Conservation (phyloP, 2,329 filamentous ascomycete species). For the Tolypocladium tropicale region DNA sequence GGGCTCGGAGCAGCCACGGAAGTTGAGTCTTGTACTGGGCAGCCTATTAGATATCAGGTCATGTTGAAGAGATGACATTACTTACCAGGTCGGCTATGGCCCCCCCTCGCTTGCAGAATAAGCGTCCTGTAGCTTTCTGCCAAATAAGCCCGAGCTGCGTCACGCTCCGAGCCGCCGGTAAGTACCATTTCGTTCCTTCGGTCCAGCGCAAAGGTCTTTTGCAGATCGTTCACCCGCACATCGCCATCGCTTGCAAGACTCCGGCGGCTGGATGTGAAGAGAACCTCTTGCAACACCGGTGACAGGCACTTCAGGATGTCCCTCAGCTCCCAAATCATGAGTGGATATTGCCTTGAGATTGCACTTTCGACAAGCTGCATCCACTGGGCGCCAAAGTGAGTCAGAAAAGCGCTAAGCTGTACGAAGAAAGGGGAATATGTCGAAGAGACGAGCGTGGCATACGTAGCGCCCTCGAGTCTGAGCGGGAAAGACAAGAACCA, state of each 20-base stretch:
- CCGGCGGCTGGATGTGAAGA: constrained; percentile 20
- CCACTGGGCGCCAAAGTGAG: constrained; percentile 13
- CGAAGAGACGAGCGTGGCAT: neutral
- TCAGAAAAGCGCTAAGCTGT: constrained; percentile 13
- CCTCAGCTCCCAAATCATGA: constrained; percentile 15
- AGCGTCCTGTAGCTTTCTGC: neutral
- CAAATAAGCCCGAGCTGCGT: neutral
- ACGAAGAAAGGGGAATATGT: neutral
- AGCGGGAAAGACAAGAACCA: constrained; percentile 20
- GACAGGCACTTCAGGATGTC: constrained; percentile 15
- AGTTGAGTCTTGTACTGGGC: neutral
- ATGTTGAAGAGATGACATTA: neutral
- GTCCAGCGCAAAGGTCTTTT: constrained; percentile 14
- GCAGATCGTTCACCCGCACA: constrained; percentile 7
- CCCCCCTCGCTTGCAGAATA: neutral
- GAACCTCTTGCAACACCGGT: constrained; percentile 10
- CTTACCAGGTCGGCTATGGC: neutral
- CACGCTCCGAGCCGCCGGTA: neutral
- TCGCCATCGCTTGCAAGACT: constrained; percentile 13
- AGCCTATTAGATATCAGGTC: neutral
- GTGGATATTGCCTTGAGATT: constrained; percentile 13
- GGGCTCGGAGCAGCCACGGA: neutral
- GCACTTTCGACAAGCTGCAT: constrained; percentile 4
- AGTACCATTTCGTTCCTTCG: constrained; percentile 8
- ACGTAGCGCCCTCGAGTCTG: neutral